Conservation (phyloP, 345 rosid species). For the Noccaea caerulescens region DNA sequence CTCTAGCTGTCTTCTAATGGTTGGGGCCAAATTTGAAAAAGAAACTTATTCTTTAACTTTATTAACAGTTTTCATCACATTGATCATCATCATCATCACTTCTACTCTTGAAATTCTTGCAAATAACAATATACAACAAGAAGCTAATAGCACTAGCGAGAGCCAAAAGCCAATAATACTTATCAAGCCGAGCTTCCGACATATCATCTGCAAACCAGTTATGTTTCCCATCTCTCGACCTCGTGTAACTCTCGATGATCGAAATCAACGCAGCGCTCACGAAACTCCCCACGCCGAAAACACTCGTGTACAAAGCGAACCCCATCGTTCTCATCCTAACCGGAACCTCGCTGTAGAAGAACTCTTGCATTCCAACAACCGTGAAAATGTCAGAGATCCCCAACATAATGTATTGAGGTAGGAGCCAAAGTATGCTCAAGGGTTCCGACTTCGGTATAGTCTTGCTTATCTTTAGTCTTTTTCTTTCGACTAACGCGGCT, state of each 20-base stretch:
- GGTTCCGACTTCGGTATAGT: constrained; percentile 36
- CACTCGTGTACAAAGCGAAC: constrained; percentile 85
- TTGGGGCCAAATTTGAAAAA: background rate
- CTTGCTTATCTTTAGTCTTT: constrained; percentile 56
- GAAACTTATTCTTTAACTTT: background rate
- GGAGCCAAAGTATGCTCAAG: constrained; percentile 76
- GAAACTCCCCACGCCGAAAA: constrained; percentile 93
- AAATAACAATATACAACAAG: constrained; percentile 57
- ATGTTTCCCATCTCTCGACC: constrained; percentile 45
- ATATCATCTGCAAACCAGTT: constrained; percentile 94
- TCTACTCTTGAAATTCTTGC: constrained; percentile 56
- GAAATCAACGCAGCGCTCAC: constrained; percentile 75
- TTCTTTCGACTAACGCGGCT: constrained; percentile 80
- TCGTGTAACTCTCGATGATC: constrained; percentile 55
- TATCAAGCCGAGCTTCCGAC: constrained; percentile 78
- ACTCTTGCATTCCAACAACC: constrained; percentile 98
- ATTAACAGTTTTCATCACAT: constrained; percentile 27
- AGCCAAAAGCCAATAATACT: constrained; percentile 79
- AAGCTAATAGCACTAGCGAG: constrained; percentile 62
- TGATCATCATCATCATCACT: constrained; percentile 44
- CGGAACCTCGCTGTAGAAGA: constrained; percentile 90
- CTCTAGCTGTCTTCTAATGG: background rate
- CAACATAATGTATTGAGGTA: constrained; percentile 83
- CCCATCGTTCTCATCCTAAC: constrained; percentile 88
- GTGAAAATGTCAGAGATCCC: constrained; percentile 94